Evolutionary conservation across 1,139 yeast species (phyloP).

Genomic region (Sugiyamaella japonica): DNA sequence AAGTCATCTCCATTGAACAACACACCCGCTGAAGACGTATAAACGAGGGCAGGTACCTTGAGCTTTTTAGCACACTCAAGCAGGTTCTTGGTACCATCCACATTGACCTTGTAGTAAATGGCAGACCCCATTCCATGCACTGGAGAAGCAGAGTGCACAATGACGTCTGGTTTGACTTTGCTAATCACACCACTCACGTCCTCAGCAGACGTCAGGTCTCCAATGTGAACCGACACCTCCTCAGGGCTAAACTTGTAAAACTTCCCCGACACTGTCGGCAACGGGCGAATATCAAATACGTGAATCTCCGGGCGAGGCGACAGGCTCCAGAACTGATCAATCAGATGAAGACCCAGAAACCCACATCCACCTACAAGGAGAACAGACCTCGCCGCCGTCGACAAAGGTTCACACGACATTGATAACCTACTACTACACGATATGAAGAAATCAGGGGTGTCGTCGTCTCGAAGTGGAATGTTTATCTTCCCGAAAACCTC

Average conservation of each 20-base stretch:
- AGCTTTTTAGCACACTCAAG: constrained; percentile 59
- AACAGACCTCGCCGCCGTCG: constrained; percentile 51
- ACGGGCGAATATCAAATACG: constrained; percentile 87
- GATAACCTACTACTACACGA: too few relatives aligned
- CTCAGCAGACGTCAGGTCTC: constrained; percentile 75
- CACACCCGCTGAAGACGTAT: constrained; percentile 97
- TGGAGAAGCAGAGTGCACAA: constrained; percentile 97
- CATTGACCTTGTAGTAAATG: constrained; percentile 86
- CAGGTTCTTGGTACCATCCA: constrained; percentile 80
- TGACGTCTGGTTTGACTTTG: constrained; percentile 62
- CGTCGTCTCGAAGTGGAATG: too few relatives aligned
- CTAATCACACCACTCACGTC: constrained; percentile 69
- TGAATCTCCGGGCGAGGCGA: constrained; percentile 72
- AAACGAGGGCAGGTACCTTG: constrained; percentile 67
- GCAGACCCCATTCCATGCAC: constrained; percentile 81
- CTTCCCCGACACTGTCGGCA: constrained; percentile 64
- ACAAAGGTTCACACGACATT: constrained; percentile 13
- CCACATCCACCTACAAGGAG: constrained; percentile 93
- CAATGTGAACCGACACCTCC: constrained; percentile 62
- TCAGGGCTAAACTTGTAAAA: constrained; percentile 72
- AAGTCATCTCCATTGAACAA: constrained; percentile 91
- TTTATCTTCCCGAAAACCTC: too few relatives aligned
- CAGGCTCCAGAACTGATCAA: constrained; percentile 74
- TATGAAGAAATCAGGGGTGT: too few relatives aligned
- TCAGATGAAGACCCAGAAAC: constrained; percentile 85